These are phyloP conservation scores for Pseudonitzschia multiseries DNA, from an alignment of 108 stramenopile species.

Conservation along the genomic window DNA sequence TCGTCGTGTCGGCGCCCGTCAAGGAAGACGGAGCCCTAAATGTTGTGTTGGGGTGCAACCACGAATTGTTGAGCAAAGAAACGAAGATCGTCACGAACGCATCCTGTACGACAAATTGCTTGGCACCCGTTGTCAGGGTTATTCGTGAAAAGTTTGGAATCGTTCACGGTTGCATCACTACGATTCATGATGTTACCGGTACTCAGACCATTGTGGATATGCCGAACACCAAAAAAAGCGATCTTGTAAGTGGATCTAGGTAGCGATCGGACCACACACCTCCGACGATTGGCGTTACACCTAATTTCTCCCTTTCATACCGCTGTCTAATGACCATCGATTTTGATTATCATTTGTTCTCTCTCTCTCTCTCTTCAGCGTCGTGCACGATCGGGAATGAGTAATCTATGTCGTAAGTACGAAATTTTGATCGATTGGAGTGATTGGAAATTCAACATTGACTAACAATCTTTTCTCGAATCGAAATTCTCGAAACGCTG, in stretches of 20 bases:
- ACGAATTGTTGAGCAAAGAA: constrained; percentile 66
- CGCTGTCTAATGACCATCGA: background rate
- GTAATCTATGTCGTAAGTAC: constrained; percentile 72
- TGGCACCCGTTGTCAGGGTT: constrained; percentile 92
- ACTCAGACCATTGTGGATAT: constrained; percentile 90
- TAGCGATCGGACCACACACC: too few relatives aligned
- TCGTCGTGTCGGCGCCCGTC: constrained; percentile 93
- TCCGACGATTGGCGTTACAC: background rate
- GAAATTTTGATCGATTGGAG: background rate
- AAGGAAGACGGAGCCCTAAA: constrained; percentile 91
- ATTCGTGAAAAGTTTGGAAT: constrained; percentile 93
- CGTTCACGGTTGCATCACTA: constrained; percentile 91
- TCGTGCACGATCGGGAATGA: constrained; percentile 89
- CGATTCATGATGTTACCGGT: constrained; percentile 92
- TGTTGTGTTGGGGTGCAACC: constrained; percentile 95
- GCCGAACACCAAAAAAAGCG: constrained; percentile 90
- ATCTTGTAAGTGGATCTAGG: constrained; percentile 40
- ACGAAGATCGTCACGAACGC: constrained; percentile 87
- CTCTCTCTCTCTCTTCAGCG: constrained; percentile 28
- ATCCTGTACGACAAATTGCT: constrained; percentile 95
- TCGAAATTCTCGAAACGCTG: background rate
- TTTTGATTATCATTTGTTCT: constrained; percentile 6
- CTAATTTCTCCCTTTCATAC: background rate
- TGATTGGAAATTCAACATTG: background rate
- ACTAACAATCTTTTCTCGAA: background rate